Evolutionary conservation across 192 early-diverging fungal genomes (phyloP).

Genomic region (Backusella morwellensis): DNA sequence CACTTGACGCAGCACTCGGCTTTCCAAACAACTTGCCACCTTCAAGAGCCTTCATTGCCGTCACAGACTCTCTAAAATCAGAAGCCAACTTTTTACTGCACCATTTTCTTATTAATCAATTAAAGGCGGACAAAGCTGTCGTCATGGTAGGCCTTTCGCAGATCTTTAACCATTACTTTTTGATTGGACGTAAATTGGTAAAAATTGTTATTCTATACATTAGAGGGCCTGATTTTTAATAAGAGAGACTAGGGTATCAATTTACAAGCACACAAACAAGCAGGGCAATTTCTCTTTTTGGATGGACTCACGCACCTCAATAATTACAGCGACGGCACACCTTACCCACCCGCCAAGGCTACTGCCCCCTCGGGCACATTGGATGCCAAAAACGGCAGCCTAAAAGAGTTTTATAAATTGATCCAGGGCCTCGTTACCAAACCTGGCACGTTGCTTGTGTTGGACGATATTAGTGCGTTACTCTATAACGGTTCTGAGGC

Average conservation of each 20-base stretch:
- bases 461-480: slow-evolving; percentile 55
- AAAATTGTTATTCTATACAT: not conserved
- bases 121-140: slow-evolving; percentile 52
- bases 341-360: slow-evolving; percentile 23
- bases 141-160: slow-evolving; percentile 56
- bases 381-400: slow-evolving; percentile 24
- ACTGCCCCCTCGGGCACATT: slow-evolving; percentile 27
- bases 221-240: not conserved
- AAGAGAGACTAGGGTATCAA: slow-evolving; percentile 48
- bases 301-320: slow-evolving; percentile 57
- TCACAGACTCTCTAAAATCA: slow-evolving; percentile 54
- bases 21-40: slow-evolving; percentile 45
- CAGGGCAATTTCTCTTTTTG: slow-evolving; percentile 48
- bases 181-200: slow-evolving; percentile 58
- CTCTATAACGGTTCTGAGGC: slow-evolving; percentile 45
- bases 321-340: slow-evolving; percentile 34
- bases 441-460: slow-evolving; percentile 39
- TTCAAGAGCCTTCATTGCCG: slow-evolving; percentile 42
- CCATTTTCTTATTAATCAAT: slow-evolving; percentile 59
- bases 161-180: slow-evolving; percentile 57
- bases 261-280: slow-evolving; percentile 41
- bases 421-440: slow-evolving; percentile 27
- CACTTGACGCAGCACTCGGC: slow-evolving; percentile 45
- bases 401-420: slow-evolving; percentile 39
- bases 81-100: slow-evolving; percentile 61